Evolutionary conservation across 2,329 filamentous ascomycete genomes (phyloP).

Genomic region (Xylogone sp.): DNA sequence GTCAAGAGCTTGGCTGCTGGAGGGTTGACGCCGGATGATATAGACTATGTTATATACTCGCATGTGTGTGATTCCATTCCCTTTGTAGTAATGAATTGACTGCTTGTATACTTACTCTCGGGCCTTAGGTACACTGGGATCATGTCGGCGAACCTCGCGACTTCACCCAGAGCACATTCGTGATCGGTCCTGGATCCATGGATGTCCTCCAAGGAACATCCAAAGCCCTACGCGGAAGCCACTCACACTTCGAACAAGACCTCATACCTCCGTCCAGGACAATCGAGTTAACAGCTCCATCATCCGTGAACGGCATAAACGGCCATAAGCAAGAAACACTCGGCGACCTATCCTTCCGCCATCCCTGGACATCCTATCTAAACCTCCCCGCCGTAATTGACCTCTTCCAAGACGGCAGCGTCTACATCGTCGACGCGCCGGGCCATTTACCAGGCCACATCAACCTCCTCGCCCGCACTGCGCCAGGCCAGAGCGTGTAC

Average conservation of each 20-base stretch:
- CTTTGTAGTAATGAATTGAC: no score
- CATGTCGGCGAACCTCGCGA: slow-evolving; percentile 38
- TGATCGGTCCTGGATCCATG: slow-evolving; percentile 22
- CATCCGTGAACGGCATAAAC: no score
- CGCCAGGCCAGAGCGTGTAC: slow-evolving; percentile 38
- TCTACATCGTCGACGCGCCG: slow-evolving; percentile 45
- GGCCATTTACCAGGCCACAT: slow-evolving; percentile 49
- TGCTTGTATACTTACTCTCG: no score
- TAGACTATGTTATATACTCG: slow-evolving; percentile 35
- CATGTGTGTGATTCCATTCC: slow-evolving; percentile 33
- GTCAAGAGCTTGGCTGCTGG: slow-evolving; percentile 33
- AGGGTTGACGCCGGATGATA: slow-evolving; percentile 23
- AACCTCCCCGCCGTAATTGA: slow-evolving; percentile 36
- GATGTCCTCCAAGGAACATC: slow-evolving; percentile 30
- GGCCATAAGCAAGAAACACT: no score
- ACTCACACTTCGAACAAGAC: slow-evolving; percentile 40
- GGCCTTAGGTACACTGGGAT: slow-evolving; percentile 46
- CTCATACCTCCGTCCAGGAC: slow-evolving; percentile 37
- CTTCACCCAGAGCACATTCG: neutral
- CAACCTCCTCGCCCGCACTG: slow-evolving; percentile 41
- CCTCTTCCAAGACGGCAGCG: slow-evolving; percentile 40
- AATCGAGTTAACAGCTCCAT: slow-evolving; percentile 34
- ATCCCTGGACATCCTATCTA: no score
- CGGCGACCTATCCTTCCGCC: no score
- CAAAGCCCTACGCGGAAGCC: slow-evolving; percentile 22